A percentile compares a stretch with the other conserved stretches of the same genome.
Conservation (phyloP, 2,329 filamentous ascomycete species). For the Xylariaceae sp. region DNA sequence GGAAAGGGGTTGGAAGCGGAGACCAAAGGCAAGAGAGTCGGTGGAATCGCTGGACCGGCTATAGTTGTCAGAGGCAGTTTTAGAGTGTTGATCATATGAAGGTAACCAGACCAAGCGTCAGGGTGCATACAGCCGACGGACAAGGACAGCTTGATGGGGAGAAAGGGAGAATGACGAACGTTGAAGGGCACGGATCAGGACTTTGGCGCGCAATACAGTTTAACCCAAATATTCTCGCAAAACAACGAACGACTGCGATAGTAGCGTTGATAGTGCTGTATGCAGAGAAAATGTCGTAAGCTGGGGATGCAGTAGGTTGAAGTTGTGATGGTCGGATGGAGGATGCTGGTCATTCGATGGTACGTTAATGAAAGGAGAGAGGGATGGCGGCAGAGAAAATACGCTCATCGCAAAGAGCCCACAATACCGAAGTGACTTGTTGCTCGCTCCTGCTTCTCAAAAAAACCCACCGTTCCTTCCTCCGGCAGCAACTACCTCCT, state of each 20-base stretch:
- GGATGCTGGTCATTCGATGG: background rate
- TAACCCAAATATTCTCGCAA: slow-evolving; percentile 29
- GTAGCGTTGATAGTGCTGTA: slow-evolving; percentile 27
- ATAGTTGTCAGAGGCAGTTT: background rate
- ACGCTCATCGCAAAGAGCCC: no score
- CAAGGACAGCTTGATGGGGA: no score
- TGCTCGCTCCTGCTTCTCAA: no score
- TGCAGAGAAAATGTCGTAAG: slow-evolving; percentile 22
- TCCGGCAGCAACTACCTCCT: no score
- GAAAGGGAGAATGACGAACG: background rate
- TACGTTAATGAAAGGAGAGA: no score
- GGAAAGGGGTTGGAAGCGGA: background rate
- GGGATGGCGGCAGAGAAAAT: no score
- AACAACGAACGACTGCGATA: slow-evolving; percentile 20
- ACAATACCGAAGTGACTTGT: no score
- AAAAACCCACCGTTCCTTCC: no score
- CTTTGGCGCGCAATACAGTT: slow-evolving; percentile 22
- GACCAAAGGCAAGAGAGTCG: background rate
- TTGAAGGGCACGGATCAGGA: background rate
- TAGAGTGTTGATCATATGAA: background rate
- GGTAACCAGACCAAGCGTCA: background rate
- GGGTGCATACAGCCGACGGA: background rate
- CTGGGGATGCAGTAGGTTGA: slow-evolving; percentile 16
- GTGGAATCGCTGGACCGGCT: background rate
- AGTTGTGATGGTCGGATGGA: slow-evolving; percentile 14